These are phyloP conservation scores for Fraxinus paxiana DNA, from an alignment of 305 asterid genomes.

Conservation along the genomic window DNA sequence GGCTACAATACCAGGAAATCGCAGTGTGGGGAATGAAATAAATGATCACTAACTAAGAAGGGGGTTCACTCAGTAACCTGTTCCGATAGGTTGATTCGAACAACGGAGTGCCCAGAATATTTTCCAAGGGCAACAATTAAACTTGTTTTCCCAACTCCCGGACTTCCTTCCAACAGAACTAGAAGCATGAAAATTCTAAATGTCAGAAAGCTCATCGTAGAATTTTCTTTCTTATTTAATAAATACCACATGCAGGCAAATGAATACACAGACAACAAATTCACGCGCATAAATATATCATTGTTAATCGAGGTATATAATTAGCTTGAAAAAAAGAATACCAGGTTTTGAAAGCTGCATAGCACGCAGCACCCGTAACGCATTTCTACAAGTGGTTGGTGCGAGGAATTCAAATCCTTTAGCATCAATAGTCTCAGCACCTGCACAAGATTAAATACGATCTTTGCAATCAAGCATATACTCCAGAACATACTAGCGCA, in stretches of 20 bases:
- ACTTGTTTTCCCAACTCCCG: slow-evolving; percentile 99
- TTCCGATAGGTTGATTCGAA: slow-evolving; percentile 91
- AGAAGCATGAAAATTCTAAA: slow-evolving; percentile 27
- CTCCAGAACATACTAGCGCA: background rate
- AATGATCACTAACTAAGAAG: slow-evolving; percentile 2
- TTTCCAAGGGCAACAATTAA: slow-evolving; percentile 82
- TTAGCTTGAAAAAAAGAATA: slow-evolving; percentile 29
- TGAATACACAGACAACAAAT: background rate
- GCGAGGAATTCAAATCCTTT: slow-evolving; percentile 78
- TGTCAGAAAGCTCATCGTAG: slow-evolving; percentile 29
- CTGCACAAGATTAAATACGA: slow-evolving; percentile 38
- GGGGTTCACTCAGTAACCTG: slow-evolving; percentile 52
- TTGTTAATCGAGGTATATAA: background rate
- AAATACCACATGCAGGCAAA: background rate
- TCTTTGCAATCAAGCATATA: slow-evolving; percentile 5
- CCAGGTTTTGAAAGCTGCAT: slow-evolving; percentile 98
- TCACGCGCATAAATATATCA: background rate
- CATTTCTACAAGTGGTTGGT: slow-evolving; percentile 86
- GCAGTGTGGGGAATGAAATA: slow-evolving; percentile 8
- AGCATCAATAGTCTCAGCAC: slow-evolving; percentile 37
- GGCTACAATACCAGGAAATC: slow-evolving; percentile 11
- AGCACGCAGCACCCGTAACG: slow-evolving; percentile 91
- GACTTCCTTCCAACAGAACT: slow-evolving; percentile 98
- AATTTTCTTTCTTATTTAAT: background rate
- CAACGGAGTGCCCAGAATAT: slow-evolving; percentile 90